A percentile compares a stretch with the other conserved stretches of the same genome.
Evolutionary conservation across 1,284 basidiomycete genomes (phyloP).

Genomic region (Naganishia cerealis): DNA sequence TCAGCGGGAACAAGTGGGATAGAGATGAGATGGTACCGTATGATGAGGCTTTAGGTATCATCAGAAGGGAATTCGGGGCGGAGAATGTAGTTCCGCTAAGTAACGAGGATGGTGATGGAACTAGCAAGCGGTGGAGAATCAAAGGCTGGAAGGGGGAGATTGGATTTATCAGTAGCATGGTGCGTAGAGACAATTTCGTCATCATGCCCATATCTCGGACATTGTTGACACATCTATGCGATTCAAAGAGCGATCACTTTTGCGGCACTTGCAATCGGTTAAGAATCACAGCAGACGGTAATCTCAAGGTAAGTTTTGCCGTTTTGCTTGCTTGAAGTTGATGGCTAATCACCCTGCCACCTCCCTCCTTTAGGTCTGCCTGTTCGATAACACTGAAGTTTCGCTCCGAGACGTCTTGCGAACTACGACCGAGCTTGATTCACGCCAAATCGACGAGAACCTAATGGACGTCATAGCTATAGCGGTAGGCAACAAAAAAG

Average conservation of each 20-base stretch:
- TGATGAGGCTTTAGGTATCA: conserved; percentile 61
- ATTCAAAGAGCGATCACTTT: conserved; percentile 71
- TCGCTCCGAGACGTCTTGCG: conserved; percentile 76
- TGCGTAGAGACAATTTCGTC: conserved; percentile 17
- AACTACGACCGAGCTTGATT: not conserved
- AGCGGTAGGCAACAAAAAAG: conserved; percentile 73
- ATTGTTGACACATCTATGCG: not conserved
- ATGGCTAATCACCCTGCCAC: not conserved
- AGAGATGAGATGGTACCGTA: conserved; percentile 77
- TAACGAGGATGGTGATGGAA: conserved; percentile 70
- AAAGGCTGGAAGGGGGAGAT: conserved; percentile 71
- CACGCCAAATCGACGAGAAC: conserved; percentile 58
- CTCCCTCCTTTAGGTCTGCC: conserved; percentile 64
- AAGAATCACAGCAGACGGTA: conserved; percentile 79
- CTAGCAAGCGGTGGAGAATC: conserved; percentile 73
- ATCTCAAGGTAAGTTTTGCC: conserved; percentile 68
- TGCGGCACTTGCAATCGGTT: conserved; percentile 81
- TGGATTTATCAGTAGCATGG: conserved; percentile 86
- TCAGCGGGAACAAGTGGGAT: conserved; percentile 84
- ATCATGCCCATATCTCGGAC: not conserved
- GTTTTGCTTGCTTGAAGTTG: conserved; percentile 20
- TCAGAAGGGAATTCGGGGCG: conserved; percentile 51
- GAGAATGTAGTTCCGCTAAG: conserved; percentile 57
- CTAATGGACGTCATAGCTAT: conserved; percentile 65
- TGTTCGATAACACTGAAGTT: conserved; percentile 81